Base-by-base conservation (phyloP, 768 basidiomycete genomes). In the Tulasnella sp. region DNA sequence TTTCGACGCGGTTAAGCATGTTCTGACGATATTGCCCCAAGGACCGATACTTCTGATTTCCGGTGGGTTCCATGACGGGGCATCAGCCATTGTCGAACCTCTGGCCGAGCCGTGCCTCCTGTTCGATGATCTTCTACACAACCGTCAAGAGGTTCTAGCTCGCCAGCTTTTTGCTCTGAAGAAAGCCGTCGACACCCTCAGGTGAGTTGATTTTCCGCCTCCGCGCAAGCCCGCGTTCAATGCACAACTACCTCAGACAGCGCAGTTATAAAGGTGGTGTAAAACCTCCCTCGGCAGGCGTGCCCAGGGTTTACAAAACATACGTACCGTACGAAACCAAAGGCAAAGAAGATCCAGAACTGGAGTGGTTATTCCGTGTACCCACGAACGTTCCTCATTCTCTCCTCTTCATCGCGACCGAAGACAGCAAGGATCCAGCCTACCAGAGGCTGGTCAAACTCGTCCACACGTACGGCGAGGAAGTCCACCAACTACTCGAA, bases 401-500 rank as follows among this genome's bases (percentile, higher is more conserved):
- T 44, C 75, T 54, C 41, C 75, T 76, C 48, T n/a, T 42, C 41
- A 16, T 76, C 40, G 75, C 75, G 6, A 28, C 41, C 12, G 8
- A 42, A 42, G 4, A 9, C 12, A 42, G 42, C 48, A 22, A 1
- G 22, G 48, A 50, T 50, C 48, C 48, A 50, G 9, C 44, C 37
- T 22, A 20, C 28, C 1, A 79, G 14, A 31, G 14, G 41, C 34
- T 80, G 28, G 75, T 80, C 31, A 80, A 80, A 48, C 77, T 80
- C 74, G 79, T 80, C 42, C 31, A 77, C 28, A 37, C 22, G n/a
- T 80, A 80, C 48, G 79, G 79, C 14, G n/a, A 20, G 8, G 46
- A 31, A 37, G 79, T 79, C 40, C 79, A 80, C 75, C 77, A 37
- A 37, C n/a, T 77, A n/a, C 75, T 80, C 20, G 79, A 40, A 11